Percentiles rank a stretch among this genome's conserved stretches.
Evolutionary conservation across 768 basidiomycete species (phyloP).

Genomic region (Tulasnella sp.): DNA sequence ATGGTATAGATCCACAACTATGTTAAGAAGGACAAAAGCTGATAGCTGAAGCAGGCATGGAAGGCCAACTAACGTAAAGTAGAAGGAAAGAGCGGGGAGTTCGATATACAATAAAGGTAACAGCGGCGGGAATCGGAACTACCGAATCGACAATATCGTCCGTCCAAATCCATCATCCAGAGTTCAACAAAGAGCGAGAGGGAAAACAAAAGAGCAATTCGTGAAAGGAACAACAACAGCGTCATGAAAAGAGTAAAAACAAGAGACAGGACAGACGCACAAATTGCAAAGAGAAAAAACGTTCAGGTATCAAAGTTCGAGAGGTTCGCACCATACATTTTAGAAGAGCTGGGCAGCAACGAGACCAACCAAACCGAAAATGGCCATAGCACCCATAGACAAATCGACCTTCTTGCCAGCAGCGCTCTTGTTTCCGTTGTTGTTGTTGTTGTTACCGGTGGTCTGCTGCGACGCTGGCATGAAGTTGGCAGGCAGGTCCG

Average conservation of each 20-base stretch:
- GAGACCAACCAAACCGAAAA: background rate
- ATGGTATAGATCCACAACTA: background rate
- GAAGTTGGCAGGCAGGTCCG: conserved; percentile 46
- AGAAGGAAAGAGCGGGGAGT: conserved; percentile 7
- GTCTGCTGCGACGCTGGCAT: background rate
- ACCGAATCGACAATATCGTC: conserved; percentile 6
- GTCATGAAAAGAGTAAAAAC: background rate
- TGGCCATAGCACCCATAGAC: background rate
- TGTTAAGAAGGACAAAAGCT: background rate
- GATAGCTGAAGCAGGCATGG: background rate
- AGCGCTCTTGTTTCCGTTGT: background rate
- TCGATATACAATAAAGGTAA: conserved; percentile 4
- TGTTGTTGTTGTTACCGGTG: background rate
- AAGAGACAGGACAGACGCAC: background rate
- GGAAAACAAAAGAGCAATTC: background rate
- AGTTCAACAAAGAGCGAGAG: background rate
- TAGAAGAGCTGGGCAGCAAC: background rate
- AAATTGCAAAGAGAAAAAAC: background rate
- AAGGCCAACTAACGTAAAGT: background rate
- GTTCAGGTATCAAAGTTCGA: background rate
- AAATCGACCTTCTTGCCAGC: background rate
- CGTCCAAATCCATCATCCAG: background rate
- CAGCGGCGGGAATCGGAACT: background rate
- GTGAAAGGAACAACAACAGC: background rate
- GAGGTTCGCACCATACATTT: background rate